A percentile compares a stretch with the other conserved stretches of the same genome.
Conservation (phyloP, 352 stramenopile species). For the Phytophthora ohioensis region DNA sequence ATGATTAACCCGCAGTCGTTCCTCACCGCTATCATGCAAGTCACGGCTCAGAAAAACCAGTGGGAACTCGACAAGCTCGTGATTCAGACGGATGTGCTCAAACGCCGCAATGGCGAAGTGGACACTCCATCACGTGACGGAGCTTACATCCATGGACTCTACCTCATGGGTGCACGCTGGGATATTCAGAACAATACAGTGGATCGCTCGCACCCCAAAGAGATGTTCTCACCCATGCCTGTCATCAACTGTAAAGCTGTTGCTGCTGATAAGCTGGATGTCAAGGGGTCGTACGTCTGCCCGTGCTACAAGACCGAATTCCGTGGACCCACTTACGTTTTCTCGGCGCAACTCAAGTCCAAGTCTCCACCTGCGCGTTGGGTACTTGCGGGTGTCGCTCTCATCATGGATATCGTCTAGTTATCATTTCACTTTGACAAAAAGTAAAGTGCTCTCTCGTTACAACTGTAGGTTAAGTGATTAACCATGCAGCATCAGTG, state of each 20-base stretch:
- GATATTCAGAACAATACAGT: conserved; percentile 93
- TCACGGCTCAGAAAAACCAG: conserved; percentile 97
- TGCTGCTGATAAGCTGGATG: conserved; percentile 94
- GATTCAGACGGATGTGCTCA: conserved; percentile 97
- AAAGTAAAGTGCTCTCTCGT: not conserved
- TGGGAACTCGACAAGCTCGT: conserved; percentile 97
- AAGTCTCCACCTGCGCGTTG: conserved; percentile 94
- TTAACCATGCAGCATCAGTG: too few relatives aligned
- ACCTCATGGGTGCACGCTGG: conserved; percentile 97
- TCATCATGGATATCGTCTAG: conserved; percentile 96
- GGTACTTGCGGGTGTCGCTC: conserved; percentile 95
- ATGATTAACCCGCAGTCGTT: conserved; percentile 98
- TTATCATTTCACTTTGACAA: not conserved
- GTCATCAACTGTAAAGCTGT: conserved; percentile 98
- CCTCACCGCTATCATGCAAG: conserved; percentile 97
- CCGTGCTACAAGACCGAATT: conserved; percentile 98
- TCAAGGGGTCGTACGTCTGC: conserved; percentile 95
- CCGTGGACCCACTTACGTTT: conserved; percentile 97
- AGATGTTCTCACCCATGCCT: conserved; percentile 98
- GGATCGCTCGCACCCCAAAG: conserved; percentile 96
- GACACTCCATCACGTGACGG: conserved; percentile 92
- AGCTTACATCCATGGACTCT: conserved; percentile 95
- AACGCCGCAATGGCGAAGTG: conserved; percentile 93
- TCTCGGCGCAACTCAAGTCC: conserved; percentile 98
- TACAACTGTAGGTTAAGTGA: too few relatives aligned